A percentile compares a stretch with the other conserved stretches of the same genome.
phyloP scores from a whole-genome alignment of 306 rosid species.

The Gillenia trifoliata region DNA sequence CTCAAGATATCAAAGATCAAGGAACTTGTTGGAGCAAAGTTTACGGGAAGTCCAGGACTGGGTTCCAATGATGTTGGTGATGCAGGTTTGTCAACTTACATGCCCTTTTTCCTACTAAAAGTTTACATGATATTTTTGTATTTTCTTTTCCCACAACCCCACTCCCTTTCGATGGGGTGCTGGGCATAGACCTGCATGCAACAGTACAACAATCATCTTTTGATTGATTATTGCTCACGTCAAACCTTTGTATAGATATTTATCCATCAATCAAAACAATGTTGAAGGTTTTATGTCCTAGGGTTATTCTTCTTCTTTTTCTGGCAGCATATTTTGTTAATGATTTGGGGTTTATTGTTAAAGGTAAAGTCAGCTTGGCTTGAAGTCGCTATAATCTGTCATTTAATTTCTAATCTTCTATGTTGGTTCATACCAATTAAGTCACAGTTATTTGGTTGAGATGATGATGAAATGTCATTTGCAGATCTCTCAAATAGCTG shows the following conservation, averaged over 20 bases:
- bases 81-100: slow-evolving; percentile 50
- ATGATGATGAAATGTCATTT: slow-evolving; percentile 29
- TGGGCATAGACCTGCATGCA: not conserved
- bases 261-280: not conserved
- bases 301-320: not conserved
- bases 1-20: slow-evolving; percentile 48
- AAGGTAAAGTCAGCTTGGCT: not conserved
- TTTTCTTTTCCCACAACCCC: not conserved
- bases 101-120: not conserved
- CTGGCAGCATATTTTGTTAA: not conserved
- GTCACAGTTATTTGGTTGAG: slow-evolving; percentile 16
- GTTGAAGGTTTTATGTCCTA: slow-evolving; percentile 11
- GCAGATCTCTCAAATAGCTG: slow-evolving; percentile 69
- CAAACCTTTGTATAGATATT: not conserved
- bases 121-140: not conserved
- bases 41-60: slow-evolving; percentile 49
- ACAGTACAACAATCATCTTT: not conserved
- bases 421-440: slow-evolving; percentile 1
- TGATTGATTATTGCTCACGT: not conserved
- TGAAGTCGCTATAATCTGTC: slow-evolving; percentile 2
- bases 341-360: not conserved
- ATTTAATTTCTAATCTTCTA: not conserved
- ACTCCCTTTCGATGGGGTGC: slow-evolving; percentile 1
- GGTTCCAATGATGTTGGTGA: slow-evolving; percentile 66
- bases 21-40: slow-evolving; percentile 48